These are phyloP conservation scores for Sporothrix pseudoabietina DNA, from an alignment of 2,329 filamentous ascomycete genomes.

Conservation along the genomic window DNA sequence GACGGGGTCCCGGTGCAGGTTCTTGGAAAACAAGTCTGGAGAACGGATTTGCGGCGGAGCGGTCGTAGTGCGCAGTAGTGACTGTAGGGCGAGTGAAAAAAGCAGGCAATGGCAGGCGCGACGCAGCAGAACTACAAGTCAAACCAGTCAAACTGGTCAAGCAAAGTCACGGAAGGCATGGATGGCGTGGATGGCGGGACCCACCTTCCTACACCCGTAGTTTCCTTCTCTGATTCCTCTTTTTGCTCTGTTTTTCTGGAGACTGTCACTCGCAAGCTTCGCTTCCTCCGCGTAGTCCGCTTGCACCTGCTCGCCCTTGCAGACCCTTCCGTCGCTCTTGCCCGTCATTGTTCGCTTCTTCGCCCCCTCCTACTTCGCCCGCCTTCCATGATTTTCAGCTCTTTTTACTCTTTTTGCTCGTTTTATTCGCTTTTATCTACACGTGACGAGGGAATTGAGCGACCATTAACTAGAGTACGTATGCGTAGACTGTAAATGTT, in stretches of 20 bases:
- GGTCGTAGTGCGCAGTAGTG: not conserved
- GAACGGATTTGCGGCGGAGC: conserved; percentile 13
- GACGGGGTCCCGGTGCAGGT: not conserved
- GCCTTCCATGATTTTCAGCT: not conserved
- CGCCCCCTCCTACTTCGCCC: not conserved
- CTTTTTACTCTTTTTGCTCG: not conserved
- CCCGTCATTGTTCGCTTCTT: not conserved
- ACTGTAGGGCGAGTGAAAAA: conserved; percentile 3
- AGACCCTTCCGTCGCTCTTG: not conserved
- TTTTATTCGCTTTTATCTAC: not conserved
- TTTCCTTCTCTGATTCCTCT: not conserved
- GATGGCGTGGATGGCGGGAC: not conserved
- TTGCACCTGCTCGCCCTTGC: conserved; percentile 7
- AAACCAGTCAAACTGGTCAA: not conserved
- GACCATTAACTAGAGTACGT: not conserved
- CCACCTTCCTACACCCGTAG: not conserved
- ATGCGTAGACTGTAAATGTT: not conserved
- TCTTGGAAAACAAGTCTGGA: not conserved
- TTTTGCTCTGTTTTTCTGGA: not conserved
- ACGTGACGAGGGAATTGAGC: conserved; percentile 24
- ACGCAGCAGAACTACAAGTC: not conserved
- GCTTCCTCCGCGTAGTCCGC: conserved; percentile 7
- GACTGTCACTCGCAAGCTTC: not conserved
- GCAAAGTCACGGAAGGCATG: not conserved
- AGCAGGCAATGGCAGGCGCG: not conserved